Conservation (phyloP, 768 basidiomycete genomes). For the Boletus rex-veris region DNA sequence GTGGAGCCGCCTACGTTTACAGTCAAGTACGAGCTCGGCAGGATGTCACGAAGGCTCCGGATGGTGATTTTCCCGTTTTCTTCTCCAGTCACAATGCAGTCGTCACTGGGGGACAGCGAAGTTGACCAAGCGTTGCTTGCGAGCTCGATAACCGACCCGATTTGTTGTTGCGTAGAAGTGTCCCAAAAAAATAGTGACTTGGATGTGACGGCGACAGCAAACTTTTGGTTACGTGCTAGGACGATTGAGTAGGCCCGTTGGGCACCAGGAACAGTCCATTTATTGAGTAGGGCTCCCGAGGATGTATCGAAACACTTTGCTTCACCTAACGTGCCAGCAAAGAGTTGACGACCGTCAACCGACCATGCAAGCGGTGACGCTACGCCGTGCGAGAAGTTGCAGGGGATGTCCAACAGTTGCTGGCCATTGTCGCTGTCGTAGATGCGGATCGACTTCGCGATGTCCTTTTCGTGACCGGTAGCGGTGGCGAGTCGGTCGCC, state of each 20-base stretch:
- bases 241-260: too few species aligned
- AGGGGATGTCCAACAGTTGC: neutral
- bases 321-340: neutral
- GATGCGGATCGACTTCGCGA: neutral
- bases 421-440: neutral
- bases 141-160: neutral
- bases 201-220: too few species aligned
- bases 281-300: too few species aligned
- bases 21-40: neutral
- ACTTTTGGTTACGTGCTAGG: too few species aligned
- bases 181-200: neutral
- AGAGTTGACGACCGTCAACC: neutral
- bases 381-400: too few species aligned
- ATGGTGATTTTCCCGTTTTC: neutral
- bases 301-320: neutral
- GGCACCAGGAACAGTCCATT: too few species aligned
- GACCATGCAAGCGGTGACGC: neutral
- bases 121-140: neutral
- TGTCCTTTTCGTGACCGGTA: neutral
- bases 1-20: neutral
- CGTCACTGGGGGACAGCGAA: neutral
- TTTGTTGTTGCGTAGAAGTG: neutral
- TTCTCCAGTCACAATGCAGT: neutral
- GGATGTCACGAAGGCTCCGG: neutral
- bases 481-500: too few species aligned